Evolutionary conservation across 2,329 filamentous ascomycete species (phyloP), one percentile per base, ranked within the genome.

Genomic region (Colletotrichum sp.): DNA sequence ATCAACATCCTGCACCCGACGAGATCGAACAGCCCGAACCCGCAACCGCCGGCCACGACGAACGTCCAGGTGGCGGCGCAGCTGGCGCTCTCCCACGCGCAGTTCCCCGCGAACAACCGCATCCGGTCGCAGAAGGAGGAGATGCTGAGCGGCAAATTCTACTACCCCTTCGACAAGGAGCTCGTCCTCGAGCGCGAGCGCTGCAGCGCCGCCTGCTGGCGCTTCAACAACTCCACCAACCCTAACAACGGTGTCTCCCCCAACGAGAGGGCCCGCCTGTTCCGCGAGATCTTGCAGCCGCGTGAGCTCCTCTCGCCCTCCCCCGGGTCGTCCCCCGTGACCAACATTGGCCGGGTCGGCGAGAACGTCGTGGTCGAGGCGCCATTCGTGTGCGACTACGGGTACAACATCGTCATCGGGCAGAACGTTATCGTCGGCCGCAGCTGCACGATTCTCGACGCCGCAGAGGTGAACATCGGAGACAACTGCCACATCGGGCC

Each of bases 381-480:
- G 4, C 96, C 96, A 0, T 99, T 99, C 84, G 93, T 90, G 63
- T 98, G 96, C 83, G 96, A 98, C 81, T 98, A 98, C 81, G 97
- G 97, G 1, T 99, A 98, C 86, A 99, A 99, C 83, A 94, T 99
- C 80, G 91, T 91, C 64, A 94, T 99, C 79, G 96, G 95, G 15
- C 93, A 96, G 79, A 93, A 97, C 78, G 95, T 98, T 4, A 91
- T 93, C 71, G 94, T 99, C 79, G 95, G 94, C 21, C 91, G 95
- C 71, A 94, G 95, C 81, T 98, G 96, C 84, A 93, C 93, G 30
- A 93, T 99, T 81, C 92, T 96, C 72, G 97, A 99, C 83, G 93
- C 96, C n/a, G 94, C 93, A 82, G 90, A 93, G 78, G 94, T 99
- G 76, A 92, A 89, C 63, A 96, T 99, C 80, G 96, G 96, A 4